Evolutionary conservation across 768 basidiomycete species (phyloP).

Genomic region (Crepidotus variabilis): DNA sequence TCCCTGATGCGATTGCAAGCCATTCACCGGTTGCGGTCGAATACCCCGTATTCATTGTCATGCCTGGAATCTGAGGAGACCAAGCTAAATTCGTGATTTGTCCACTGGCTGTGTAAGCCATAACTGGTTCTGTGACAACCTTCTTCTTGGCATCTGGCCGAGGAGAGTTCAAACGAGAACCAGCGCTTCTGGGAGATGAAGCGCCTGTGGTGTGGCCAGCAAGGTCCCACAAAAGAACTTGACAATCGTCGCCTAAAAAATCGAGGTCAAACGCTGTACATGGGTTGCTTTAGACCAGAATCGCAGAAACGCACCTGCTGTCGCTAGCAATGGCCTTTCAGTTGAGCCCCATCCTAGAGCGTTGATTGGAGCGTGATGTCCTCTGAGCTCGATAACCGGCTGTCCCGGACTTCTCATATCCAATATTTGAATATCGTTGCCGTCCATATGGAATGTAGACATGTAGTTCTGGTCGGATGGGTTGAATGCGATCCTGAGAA

Average conservation of each 20-base stretch:
- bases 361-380: constrained; percentile 78
- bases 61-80: constrained; percentile 80
- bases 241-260: constrained; percentile 81
- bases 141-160: constrained; percentile 78
- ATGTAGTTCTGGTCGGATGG: constrained; percentile 92
- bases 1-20: constrained; percentile 82
- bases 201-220: constrained; percentile 56
- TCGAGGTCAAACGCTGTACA: constrained; percentile 3
- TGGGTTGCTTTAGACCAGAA: not conserved
- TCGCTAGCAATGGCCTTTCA: constrained; percentile 81
- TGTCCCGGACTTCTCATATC: constrained; percentile 97
- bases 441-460: constrained; percentile 96
- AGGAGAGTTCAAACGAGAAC: constrained; percentile 75
- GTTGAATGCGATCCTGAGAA: constrained; percentile 87
- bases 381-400: constrained; percentile 88
- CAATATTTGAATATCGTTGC: constrained; percentile 83
- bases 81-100: constrained; percentile 86
- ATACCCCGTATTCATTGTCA: constrained; percentile 72
- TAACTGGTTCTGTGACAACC: constrained; percentile 69
- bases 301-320: constrained; percentile 77
- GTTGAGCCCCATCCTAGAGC: constrained; percentile 88
- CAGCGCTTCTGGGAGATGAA: constrained; percentile 66
- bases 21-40: constrained; percentile 79
- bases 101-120: constrained; percentile 75
- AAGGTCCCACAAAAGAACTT: constrained; percentile 92